Conservation (phyloP, 1,284 basidiomycete genomes). For the Cryptococcus maquisensis region DNA sequence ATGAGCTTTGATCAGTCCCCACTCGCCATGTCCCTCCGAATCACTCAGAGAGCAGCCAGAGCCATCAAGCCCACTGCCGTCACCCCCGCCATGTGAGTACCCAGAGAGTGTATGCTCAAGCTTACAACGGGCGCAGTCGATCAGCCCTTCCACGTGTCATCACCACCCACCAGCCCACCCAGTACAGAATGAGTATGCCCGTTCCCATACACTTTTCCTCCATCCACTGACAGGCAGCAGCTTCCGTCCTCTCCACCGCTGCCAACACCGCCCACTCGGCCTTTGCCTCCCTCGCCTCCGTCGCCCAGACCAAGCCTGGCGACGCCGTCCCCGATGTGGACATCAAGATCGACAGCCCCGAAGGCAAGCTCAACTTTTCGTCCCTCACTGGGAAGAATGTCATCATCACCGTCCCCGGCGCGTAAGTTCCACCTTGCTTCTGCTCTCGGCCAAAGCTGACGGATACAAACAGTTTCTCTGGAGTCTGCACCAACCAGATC, state of each 20-base stretch:
- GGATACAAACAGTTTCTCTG: slow-evolving; percentile 54
- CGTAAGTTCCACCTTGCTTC: slow-evolving; percentile 20
- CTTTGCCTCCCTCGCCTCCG: slow-evolving; percentile 52
- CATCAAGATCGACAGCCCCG: slow-evolving; percentile 59
- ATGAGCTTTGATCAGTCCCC: too few relatives aligned
- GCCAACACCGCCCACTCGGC: slow-evolving; percentile 57
- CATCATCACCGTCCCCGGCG: slow-evolving; percentile 55
- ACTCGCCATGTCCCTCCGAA: not conserved
- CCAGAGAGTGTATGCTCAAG: too few relatives aligned
- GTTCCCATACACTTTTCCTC: too few relatives aligned
- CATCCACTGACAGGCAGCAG: too few relatives aligned
- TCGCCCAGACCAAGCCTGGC: slow-evolving; percentile 57
- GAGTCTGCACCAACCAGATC: slow-evolving; percentile 56
- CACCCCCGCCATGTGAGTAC: not conserved
- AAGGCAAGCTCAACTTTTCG: slow-evolving; percentile 54
- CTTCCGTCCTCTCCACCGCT: slow-evolving; percentile 54
- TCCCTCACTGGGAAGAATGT: slow-evolving; percentile 63
- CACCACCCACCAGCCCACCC: slow-evolving; percentile 3
- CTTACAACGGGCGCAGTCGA: too few relatives aligned
- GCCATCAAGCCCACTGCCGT: not conserved
- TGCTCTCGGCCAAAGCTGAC: not conserved
- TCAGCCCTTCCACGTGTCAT: not conserved
- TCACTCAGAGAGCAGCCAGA: not conserved
- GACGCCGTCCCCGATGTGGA: slow-evolving; percentile 51
- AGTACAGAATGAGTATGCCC: slow-evolving; percentile 18